These are phyloP conservation scores for Rhizopogon salebrosus DNA, from an alignment of 768 basidiomycete genomes.

Conservation along the genomic window DNA sequence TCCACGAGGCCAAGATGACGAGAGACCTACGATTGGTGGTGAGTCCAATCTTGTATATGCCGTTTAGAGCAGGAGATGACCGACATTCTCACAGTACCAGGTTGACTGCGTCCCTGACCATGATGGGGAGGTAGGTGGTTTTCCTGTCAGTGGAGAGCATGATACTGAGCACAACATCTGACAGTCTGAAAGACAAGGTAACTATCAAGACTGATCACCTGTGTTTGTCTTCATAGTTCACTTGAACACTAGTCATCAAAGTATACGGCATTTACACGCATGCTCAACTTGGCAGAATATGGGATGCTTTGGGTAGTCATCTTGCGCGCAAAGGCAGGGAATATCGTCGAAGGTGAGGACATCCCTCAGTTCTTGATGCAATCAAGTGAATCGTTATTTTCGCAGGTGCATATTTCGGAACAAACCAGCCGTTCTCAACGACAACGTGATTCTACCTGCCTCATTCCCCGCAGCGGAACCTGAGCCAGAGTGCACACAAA, in stretches of 20 bases:
- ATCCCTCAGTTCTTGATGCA: neutral
- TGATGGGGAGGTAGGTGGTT: slow-evolving; percentile 22
- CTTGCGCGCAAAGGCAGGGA: slow-evolving; percentile 41
- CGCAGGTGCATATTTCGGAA: slow-evolving; percentile 43
- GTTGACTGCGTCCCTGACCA: slow-evolving; percentile 41
- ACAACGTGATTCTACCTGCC: slow-evolving; percentile 44
- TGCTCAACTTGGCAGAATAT: slow-evolving; percentile 40
- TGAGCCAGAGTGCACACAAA: slow-evolving; percentile 10
- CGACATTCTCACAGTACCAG: slow-evolving; percentile 35
- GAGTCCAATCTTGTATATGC: slow-evolving; percentile 10
- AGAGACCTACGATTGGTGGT: slow-evolving; percentile 47
- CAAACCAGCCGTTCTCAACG: slow-evolving; percentile 26
- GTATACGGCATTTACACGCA: slow-evolving; percentile 50
- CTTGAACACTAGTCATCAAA: slow-evolving; percentile 31
- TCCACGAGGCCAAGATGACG: slow-evolving; percentile 69
- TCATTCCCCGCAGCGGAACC: slow-evolving; percentile 41
- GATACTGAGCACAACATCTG: neutral
- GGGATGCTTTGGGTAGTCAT: slow-evolving; percentile 41
- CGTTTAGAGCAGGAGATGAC: neutral
- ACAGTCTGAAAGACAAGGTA: slow-evolving; percentile 38
- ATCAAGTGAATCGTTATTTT: neutral
- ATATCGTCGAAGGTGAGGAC: slow-evolving; percentile 44
- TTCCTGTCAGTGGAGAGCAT: neutral
- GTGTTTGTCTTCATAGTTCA: neutral
- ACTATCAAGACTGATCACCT: neutral